Evolutionary conservation across 2,329 filamentous ascomycete genomes (phyloP).

Genomic region (Aspergillus oerlinghausenensis): DNA sequence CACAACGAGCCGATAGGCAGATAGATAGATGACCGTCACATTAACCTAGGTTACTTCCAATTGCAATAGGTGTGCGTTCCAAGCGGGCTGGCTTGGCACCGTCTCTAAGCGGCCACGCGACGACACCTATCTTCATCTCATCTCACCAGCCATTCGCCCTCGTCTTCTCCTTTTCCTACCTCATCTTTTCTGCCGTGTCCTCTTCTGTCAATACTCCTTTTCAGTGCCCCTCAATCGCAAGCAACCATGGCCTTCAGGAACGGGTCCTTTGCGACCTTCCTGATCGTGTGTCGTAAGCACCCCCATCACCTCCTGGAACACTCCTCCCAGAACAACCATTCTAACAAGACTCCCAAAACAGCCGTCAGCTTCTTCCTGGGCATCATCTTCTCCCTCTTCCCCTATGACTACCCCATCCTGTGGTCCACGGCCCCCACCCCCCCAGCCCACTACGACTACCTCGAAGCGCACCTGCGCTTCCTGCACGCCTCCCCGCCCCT

Average conservation of each 20-base stretch:
- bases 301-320: no score
- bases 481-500: slow-evolving; percentile 87
- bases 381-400: slow-evolving; percentile 92
- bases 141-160: neutral
- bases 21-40: neutral
- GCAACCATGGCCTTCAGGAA: slow-evolving; percentile 33
- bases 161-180: slow-evolving; percentile 8
- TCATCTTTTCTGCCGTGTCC: slow-evolving; percentile 5
- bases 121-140: neutral
- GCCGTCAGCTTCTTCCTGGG: slow-evolving; percentile 96
- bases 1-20: neutral
- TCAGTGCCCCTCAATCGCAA: neutral
- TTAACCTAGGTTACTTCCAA: no score
- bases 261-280: slow-evolving; percentile 85
- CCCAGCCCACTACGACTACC: slow-evolving; percentile 69
- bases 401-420: slow-evolving; percentile 64
- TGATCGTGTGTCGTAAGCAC: slow-evolving; percentile 81
- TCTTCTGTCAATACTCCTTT: neutral
- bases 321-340: neutral
- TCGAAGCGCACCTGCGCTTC: slow-evolving; percentile 86
- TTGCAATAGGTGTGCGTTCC: no score
- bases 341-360: slow-evolving; percentile 32
- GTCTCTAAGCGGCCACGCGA: neutral
- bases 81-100: neutral
- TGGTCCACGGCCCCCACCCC: slow-evolving; percentile 42